phyloP scores from a whole-genome alignment of 2,329 filamentous ascomycete species.

The Aspergillus neoniger region DNA sequence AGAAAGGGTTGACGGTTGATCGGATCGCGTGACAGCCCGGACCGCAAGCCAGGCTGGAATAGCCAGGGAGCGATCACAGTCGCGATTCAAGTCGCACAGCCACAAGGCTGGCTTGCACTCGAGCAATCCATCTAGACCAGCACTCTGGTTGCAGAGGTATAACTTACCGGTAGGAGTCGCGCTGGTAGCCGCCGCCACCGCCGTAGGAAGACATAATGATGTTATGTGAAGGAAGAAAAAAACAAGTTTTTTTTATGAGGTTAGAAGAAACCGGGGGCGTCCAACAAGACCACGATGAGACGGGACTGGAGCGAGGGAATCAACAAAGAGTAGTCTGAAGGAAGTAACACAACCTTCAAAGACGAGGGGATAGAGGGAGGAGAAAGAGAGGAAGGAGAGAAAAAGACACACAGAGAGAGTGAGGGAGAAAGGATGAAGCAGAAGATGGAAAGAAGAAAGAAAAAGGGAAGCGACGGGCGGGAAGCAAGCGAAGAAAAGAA shows the following conservation, averaged over 20 bases:
- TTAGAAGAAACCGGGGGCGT: neutral
- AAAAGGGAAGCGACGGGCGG: conserved; percentile 29
- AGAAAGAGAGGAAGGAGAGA: conserved; percentile 26
- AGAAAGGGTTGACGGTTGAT: neutral
- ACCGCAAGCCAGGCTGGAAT: neutral
- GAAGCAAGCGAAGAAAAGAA: conserved; percentile 34
- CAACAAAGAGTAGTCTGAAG: conserved; percentile 25
- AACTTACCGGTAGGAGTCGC: conserved; percentile 56
- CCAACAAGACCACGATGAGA: conserved; percentile 4
- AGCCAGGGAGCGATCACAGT: neutral
- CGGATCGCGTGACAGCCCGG: neutral
- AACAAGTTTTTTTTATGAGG: conserved; percentile 10
- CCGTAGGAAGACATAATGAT: conserved; percentile 75
- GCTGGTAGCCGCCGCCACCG: conserved; percentile 48
- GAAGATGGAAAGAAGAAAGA: conserved; percentile 13
- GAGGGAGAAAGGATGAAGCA: too few relatives aligned
- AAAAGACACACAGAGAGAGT: conserved; percentile 25
- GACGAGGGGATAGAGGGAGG: conserved; percentile 18
- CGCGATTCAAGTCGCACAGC: neutral
- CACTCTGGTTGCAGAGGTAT: neutral
- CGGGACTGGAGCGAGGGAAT: conserved; percentile 14
- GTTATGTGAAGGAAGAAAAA: conserved; percentile 11
- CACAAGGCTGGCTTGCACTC: neutral
- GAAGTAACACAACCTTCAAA: conserved; percentile 19
- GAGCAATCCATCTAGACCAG: neutral